Conservation (phyloP, 2,329 filamentous ascomycete species). For the Elsinoe fawcettii region DNA sequence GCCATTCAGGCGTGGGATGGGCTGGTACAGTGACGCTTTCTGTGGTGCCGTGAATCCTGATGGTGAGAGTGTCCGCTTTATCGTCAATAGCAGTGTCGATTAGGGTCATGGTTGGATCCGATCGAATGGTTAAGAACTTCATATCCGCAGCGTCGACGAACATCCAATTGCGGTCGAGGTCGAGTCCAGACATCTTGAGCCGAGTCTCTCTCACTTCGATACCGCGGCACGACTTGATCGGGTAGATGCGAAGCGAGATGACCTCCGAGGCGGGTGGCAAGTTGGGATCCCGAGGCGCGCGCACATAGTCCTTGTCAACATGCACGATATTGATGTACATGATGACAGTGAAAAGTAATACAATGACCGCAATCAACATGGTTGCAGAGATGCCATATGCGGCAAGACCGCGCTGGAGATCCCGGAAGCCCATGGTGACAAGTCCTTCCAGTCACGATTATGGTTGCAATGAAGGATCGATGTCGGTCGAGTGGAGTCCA, state of each 20-base stretch:
- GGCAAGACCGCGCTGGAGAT: conserved; percentile 11
- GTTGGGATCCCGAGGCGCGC: conserved; percentile 23
- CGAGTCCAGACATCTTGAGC: conserved; percentile 50
- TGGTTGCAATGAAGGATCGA: too few species aligned
- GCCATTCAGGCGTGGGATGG: conserved; percentile 47
- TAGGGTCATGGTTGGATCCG: conserved; percentile 54
- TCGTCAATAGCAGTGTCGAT: conserved; percentile 48
- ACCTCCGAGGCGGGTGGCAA: conserved; percentile 35
- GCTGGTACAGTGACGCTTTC: conserved; percentile 46
- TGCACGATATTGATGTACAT: conserved; percentile 23
- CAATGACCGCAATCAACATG: conserved; percentile 22
- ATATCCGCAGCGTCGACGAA: conserved; percentile 47
- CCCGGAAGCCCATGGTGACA: background rate
- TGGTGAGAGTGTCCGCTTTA: conserved; percentile 36
- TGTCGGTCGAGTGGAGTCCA: too few species aligned
- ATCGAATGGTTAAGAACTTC: conserved; percentile 56
- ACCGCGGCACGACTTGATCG: conserved; percentile 60
- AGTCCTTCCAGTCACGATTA: background rate
- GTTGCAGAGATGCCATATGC: conserved; percentile 20
- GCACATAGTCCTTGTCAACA: conserved; percentile 19
- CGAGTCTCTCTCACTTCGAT: conserved; percentile 46
- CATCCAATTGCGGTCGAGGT: conserved; percentile 60
- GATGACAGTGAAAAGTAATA: conserved; percentile 22
- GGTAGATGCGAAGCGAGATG: conserved; percentile 50
- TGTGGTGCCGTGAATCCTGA: conserved; percentile 40